Conservation (phyloP, 2,329 filamentous ascomycete species). For the Claviceps cyperi region DNA sequence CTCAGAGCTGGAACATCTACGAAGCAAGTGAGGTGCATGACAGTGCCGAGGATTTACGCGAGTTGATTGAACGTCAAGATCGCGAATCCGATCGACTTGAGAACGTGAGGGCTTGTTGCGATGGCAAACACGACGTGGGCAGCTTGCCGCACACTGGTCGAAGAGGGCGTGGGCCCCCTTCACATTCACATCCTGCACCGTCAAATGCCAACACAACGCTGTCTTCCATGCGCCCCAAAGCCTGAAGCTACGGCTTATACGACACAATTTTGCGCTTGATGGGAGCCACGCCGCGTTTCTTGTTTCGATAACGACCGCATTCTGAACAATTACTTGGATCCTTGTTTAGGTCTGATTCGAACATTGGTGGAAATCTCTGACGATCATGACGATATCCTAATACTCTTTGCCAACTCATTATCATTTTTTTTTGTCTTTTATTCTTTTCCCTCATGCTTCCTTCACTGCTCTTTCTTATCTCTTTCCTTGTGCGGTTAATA, state of each 20-base stretch:
- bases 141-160: constrained; percentile 36
- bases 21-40: constrained; percentile 52
- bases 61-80: constrained; percentile 66
- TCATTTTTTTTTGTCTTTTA: neutral
- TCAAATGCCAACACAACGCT: constrained; percentile 22
- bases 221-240: constrained; percentile 22
- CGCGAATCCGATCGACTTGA: constrained; percentile 67
- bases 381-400: constrained; percentile 3
- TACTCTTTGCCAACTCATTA: neutral
- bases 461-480: neutral
- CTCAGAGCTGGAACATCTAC: constrained; percentile 36
- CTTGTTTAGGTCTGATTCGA: neutral
- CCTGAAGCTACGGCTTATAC: constrained; percentile 10
- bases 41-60: constrained; percentile 69
- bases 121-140: constrained; percentile 77
- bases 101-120: constrained; percentile 93
- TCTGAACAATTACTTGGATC: neutral
- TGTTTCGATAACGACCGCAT: neutral
- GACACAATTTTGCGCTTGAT: neutral
- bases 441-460: neutral
- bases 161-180: constrained; percentile 26
- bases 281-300: neutral
- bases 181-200: constrained; percentile 23
- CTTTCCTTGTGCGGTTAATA: neutral
- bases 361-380: constrained; percentile 1